Conservation (phyloP, 75 land plant genomes). For the Ceratopteris richardii region DNA sequence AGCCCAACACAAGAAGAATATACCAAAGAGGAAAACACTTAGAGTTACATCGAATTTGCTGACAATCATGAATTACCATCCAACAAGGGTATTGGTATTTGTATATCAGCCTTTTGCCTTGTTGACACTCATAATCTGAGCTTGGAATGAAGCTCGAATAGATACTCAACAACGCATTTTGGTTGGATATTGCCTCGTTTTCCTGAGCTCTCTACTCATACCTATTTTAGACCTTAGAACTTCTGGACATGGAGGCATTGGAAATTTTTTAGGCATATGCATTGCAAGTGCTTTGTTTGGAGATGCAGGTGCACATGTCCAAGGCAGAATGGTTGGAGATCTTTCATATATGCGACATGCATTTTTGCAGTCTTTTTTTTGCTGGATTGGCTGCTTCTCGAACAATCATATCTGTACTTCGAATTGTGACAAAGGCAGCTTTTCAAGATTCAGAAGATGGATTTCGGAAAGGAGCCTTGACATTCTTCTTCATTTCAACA, state of each 20-base stretch:
- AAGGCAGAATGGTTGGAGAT: constrained; percentile 95
- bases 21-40: too few relatives aligned
- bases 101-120: constrained; percentile 97
- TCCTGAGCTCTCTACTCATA: constrained; percentile 39
- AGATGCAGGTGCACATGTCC: constrained; percentile 81
- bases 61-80: constrained; percentile 61
- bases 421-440: constrained; percentile 84
- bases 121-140: too few relatives aligned
- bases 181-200: constrained; percentile 60
- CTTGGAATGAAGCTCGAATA: constrained; percentile 61
- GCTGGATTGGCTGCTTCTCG: constrained; percentile 94
- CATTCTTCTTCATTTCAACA: constrained; percentile 60
- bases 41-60: too few relatives aligned
- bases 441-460: constrained; percentile 59
- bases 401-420: constrained; percentile 68
- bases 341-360: constrained; percentile 76
- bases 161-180: constrained; percentile 65
- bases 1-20: too few relatives aligned
- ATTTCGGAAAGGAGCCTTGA: constrained; percentile 69
- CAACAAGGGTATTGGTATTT: constrained; percentile 79
- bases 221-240: constrained; percentile 73
- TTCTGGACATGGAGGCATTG: constrained; percentile 60
- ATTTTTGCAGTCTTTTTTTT: constrained; percentile 72
- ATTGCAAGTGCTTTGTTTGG: constrained; percentile 61
- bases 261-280: constrained; percentile 62